Evolutionary conservation across 768 basidiomycete genomes (phyloP).

Genomic region (Hortiboletus campestris): DNA sequence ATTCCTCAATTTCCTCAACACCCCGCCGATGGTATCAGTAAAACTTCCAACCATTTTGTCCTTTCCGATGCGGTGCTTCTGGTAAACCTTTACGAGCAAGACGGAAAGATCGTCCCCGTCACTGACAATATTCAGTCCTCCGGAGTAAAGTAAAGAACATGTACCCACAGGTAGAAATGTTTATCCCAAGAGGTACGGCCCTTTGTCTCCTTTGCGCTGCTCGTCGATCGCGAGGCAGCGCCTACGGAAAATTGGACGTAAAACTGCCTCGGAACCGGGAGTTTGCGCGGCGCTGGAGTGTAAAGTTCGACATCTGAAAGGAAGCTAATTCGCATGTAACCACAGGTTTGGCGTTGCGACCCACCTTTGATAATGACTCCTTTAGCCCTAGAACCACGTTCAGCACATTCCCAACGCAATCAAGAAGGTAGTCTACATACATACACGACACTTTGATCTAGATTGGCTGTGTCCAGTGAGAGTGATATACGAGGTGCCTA

Average conservation of each 20-base stretch:
- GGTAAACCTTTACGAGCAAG: too few relatives aligned
- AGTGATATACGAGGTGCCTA: neutral
- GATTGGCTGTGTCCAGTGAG: neutral
- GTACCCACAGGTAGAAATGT: neutral
- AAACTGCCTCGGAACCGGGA: neutral
- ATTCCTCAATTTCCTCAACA: too few relatives aligned
- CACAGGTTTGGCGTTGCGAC: too few relatives aligned
- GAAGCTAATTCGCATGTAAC: too few relatives aligned
- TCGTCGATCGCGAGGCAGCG: neutral
- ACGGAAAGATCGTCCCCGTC: too few relatives aligned
- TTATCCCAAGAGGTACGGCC: neutral
- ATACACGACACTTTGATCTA: neutral
- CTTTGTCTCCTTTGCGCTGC: neutral
- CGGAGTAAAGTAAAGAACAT: neutral
- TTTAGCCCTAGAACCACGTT: neutral
- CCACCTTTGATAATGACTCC: conserved; percentile 1
- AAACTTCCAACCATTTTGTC: too few relatives aligned
- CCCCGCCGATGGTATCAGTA: too few relatives aligned
- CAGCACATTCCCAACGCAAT: neutral
- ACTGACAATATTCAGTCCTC: too few relatives aligned
- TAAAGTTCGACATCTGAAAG: conserved; percentile 7
- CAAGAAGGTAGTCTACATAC: neutral
- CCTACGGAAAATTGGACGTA: neutral
- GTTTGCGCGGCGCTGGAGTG: neutral
- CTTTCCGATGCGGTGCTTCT: too few relatives aligned